Conservation (phyloP, 805 yeast species). For the Yamadazyma akitaensis region DNA sequence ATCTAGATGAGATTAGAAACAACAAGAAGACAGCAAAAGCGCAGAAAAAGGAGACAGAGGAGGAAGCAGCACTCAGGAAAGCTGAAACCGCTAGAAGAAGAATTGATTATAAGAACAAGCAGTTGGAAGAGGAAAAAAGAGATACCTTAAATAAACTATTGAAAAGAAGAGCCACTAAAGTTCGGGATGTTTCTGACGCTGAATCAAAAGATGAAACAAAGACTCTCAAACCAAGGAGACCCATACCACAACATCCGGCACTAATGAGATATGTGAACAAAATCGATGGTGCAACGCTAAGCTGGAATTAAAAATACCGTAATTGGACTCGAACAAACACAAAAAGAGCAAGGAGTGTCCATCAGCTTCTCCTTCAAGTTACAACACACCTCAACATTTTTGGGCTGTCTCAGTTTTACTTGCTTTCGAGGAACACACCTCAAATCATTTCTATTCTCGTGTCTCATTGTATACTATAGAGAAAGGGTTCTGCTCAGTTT, state of each 20-base stretch:
- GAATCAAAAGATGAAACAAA: conserved; percentile 25
- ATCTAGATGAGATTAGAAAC: conserved; percentile 31
- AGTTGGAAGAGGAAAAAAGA: conserved; percentile 86
- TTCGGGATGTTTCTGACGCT: conserved; percentile 39
- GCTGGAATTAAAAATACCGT: not conserved
- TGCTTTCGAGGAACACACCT: too few species aligned
- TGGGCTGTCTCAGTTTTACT: too few species aligned
- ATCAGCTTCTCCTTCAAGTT: too few species aligned
- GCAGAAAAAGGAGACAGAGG: conserved; percentile 57
- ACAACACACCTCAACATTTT: too few species aligned
- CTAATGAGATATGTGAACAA: conserved; percentile 33
- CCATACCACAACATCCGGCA: conserved; percentile 44
- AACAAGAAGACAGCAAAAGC: conserved; percentile 47
- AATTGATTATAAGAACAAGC: conserved; percentile 76
- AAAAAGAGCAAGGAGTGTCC: too few species aligned
- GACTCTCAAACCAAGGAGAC: conserved; percentile 38
- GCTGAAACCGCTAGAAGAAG: conserved; percentile 89
- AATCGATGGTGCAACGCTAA: not conserved
- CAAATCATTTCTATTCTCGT: too few species aligned
- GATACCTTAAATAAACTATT: conserved; percentile 86
- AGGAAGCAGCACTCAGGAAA: conserved; percentile 74
- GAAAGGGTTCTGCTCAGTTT: too few species aligned
- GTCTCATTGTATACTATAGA: too few species aligned
- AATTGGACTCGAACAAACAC: not conserved
- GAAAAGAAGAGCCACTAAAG: conserved; percentile 77